Evolutionary conservation across 306 rosid genomes (phyloP), one percentile per base, ranked within the genome.

Genomic region (Fragaria iinumae): DNA sequence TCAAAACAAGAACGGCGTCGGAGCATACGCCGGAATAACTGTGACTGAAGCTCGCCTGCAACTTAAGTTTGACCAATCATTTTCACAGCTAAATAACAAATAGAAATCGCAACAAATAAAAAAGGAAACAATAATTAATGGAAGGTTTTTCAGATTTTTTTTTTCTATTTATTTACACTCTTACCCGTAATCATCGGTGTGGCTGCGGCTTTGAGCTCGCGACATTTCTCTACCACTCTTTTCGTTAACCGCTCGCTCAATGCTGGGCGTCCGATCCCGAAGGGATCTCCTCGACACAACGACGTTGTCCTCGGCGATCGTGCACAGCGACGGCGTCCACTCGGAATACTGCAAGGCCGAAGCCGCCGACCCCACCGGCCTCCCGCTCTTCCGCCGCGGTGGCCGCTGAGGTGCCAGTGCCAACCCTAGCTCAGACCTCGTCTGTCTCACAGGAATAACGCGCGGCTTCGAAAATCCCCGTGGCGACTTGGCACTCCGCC

Each of bases 1-100:
- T 90, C 87, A 91, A 63, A 89, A 89, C 89, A 89, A 82, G 72
- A 86, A 88, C 32, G 97, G 92, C 21, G 90, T 80, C 12, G 92
- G 84, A 73, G 91, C 79, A 55, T 86, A 89, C 1, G 83, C 71
- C 18, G 97, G 92, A 63, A 91, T 64, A 12, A 82, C 52, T n/a
- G 71, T 47, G 34, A 56, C 13, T 16, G 84, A 8, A 72, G 69
- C 10, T 59, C 73, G 70, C 90, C 97, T 91, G 90, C 63, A 77
- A 29, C 67, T 7, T n/a, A 32, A 27, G 44, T 36, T 47, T 5
- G 39, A 4, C 59, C 16, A 53, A 39, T 44, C 29, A 75, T 43
- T 53, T 56, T 36, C 69, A 67, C 11, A 12, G 29, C 13, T 2
- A 48, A 43, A 43, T 23, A 57, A 21, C 2, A 47, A 23, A 63